Evolutionary conservation across 2,329 filamentous ascomycete genomes (phyloP).

Genomic region (Monosporascus sp.): DNA sequence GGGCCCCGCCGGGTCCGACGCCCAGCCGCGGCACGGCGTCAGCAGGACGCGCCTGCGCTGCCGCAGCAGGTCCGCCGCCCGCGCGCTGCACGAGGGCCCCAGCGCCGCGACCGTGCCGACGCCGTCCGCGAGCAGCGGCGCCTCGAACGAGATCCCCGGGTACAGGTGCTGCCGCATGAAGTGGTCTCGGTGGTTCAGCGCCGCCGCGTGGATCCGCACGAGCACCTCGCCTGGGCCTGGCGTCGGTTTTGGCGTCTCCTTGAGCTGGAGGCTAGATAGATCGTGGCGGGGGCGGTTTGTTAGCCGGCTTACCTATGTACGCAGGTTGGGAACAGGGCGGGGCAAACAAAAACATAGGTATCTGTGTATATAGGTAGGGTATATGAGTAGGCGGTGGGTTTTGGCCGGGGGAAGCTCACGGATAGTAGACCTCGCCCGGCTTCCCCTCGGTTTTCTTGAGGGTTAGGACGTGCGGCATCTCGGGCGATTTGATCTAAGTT

Average conservation of each 20-base stretch:
- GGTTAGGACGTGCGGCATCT: not conserved
- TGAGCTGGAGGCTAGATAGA: conserved; percentile 47
- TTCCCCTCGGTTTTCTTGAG: not conserved
- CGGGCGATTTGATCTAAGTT: too few species aligned
- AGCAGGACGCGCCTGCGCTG: conserved; percentile 64
- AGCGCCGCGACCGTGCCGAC: conserved; percentile 65
- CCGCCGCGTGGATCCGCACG: conserved; percentile 69
- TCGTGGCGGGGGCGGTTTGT: conserved; percentile 3
- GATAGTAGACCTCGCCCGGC: not conserved
- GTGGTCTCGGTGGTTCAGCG: conserved; percentile 91
- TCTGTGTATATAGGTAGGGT: too few species aligned
- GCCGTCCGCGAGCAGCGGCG: conserved; percentile 78
- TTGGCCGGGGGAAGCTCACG: not conserved
- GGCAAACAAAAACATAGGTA: not conserved
- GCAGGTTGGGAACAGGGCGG: not conserved
- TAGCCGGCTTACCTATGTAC: not conserved
- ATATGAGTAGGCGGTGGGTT: not conserved
- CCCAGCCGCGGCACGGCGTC: conserved; percentile 75
- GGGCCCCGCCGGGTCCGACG: conserved; percentile 63
- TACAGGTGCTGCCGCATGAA: conserved; percentile 93
- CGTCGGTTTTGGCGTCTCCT: conserved; percentile 55
- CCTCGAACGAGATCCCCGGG: conserved; percentile 72
- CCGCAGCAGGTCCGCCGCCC: conserved; percentile 34
- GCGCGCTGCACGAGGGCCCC: conserved; percentile 41
- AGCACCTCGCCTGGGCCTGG: conserved; percentile 65